A percentile compares a stretch with the other conserved stretches of the same genome.
These are phyloP conservation scores for Coemansia sp. DNA, from an alignment of 192 early-diverging fungal species.

Conservation along the genomic window DNA sequence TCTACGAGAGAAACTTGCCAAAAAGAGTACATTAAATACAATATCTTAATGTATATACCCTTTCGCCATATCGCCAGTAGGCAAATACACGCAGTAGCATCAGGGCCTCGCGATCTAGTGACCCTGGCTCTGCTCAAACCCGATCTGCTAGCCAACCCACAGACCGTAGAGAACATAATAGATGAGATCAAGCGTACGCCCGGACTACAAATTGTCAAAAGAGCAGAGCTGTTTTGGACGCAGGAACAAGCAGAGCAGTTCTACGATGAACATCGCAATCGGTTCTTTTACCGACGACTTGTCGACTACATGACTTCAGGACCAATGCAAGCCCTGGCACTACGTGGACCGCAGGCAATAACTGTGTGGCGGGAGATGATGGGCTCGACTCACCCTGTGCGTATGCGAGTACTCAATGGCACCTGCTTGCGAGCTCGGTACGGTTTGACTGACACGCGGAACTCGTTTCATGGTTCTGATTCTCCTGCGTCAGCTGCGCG, in stretches of 20 bases:
- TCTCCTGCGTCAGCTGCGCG: constrained; percentile 60
- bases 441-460: constrained; percentile 74
- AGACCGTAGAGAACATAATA: constrained; percentile 43
- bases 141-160: constrained; percentile 67
- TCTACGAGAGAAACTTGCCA: too few relatives aligned
- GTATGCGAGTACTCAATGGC: constrained; percentile 62
- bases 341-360: constrained; percentile 64
- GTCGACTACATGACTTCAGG: constrained; percentile 77
- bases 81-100: background rate
- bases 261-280: constrained; percentile 67
- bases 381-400: constrained; percentile 69
- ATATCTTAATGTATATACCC: background rate
- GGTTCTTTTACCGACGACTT: constrained; percentile 71
- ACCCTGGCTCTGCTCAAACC: constrained; percentile 76
- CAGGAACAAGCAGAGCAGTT: constrained; percentile 62
- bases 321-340: constrained; percentile 63
- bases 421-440: constrained; percentile 62
- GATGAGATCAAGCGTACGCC: constrained; percentile 43
- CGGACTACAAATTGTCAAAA: constrained; percentile 42
- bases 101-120: constrained; percentile 27
- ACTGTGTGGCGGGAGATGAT: constrained; percentile 65
- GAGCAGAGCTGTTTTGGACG: constrained; percentile 59
- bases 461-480: constrained; percentile 79
- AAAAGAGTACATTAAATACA: too few relatives aligned
- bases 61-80: background rate